Evolutionary conservation across 441 rosid genomes (phyloP).

Genomic region (Breynia disticha): DNA sequence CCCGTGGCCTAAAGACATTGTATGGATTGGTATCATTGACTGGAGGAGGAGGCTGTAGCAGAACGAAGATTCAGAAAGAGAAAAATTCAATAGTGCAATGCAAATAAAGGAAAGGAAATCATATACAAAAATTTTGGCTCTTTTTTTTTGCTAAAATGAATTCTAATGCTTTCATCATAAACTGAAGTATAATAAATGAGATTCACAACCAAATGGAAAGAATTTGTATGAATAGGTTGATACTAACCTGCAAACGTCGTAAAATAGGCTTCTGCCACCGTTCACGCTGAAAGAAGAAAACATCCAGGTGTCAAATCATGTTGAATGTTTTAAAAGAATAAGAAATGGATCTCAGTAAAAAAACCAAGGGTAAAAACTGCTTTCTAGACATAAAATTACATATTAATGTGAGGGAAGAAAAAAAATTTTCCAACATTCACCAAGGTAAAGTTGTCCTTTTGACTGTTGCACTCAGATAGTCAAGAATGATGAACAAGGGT

Average conservation of each 20-base stretch:
- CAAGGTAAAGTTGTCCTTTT: too few relatives aligned
- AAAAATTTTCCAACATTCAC: too few relatives aligned
- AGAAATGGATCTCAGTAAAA: background rate
- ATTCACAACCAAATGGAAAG: background rate
- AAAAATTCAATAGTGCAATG: too few relatives aligned
- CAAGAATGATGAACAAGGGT: too few relatives aligned
- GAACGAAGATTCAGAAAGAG: constrained; percentile 1
- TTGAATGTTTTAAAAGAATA: background rate
- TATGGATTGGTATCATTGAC: constrained; percentile 93
- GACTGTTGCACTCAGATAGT: too few relatives aligned
- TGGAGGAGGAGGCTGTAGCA: constrained; percentile 88
- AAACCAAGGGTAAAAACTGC: background rate
- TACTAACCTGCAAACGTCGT: constrained; percentile 87
- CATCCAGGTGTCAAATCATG: background rate
- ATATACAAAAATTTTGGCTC: too few relatives aligned
- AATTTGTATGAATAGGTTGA: background rate
- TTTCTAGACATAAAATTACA: background rate
- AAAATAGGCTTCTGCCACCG: constrained; percentile 93
- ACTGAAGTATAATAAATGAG: too few relatives aligned
- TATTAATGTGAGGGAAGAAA: background rate
- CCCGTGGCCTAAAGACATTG: constrained; percentile 93
- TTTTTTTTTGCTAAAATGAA: too few relatives aligned
- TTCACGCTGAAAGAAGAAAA: constrained; percentile 55
- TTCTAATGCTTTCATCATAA: background rate
- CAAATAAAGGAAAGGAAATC: too few relatives aligned